Evolutionary conservation across 2,329 filamentous ascomycete genomes (phyloP).

Genomic region (Incumbomyces lentus): DNA sequence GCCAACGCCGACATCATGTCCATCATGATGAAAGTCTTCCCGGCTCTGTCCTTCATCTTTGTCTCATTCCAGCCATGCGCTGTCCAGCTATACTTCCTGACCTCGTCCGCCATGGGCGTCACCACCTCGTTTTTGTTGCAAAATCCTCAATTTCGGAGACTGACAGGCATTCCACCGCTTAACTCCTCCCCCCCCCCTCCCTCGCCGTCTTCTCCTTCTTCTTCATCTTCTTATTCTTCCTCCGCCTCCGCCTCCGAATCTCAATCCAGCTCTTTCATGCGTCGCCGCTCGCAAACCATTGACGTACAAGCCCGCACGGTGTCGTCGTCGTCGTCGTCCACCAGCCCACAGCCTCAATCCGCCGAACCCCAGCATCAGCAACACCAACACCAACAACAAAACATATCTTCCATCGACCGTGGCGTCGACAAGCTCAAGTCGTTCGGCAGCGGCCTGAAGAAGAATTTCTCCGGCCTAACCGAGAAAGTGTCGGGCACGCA

Average conservation of each 20-base stretch:
- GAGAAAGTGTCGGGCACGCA: conserved; percentile 19
- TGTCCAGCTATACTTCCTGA: conserved; percentile 54
- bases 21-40: conserved; percentile 35
- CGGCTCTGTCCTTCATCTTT: conserved; percentile 43
- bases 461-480: conserved; percentile 15
- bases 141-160: conserved; percentile 2
- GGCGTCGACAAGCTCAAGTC: conserved; percentile 2
- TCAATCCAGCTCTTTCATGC: background rate
- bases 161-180: conserved; percentile 1
- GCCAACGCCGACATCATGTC: conserved; percentile 15
- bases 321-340: background rate
- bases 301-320: conserved; percentile 5
- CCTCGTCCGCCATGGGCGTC: conserved; percentile 23
- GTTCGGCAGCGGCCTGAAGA: conserved; percentile 8
- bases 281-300: conserved; percentile 5
- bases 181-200: no score
- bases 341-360: background rate
- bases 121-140: conserved; percentile 1
- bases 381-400: background rate
- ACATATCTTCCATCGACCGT: conserved; percentile 12
- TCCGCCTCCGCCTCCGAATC: no score
- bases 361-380: background rate
- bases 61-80: conserved; percentile 46
- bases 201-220: no score
- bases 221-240: no score